phyloP scores from a whole-genome alignment of 495 filamentous ascomycete species.

The Friedmanniomyces simplex region DNA sequence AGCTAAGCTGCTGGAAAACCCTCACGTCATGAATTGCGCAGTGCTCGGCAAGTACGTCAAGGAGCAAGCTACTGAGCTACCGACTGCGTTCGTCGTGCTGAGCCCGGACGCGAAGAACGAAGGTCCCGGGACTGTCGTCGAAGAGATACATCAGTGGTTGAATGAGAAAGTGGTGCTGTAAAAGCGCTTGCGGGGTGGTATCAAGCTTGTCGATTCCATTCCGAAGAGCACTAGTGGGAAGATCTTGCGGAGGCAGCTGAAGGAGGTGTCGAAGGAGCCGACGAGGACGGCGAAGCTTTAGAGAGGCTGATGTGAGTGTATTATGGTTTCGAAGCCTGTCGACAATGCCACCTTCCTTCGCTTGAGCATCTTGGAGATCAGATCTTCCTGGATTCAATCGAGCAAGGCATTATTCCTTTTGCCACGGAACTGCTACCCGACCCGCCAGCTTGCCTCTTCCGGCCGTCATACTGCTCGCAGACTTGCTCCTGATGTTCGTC shows the following conservation, averaged over 20 bases:
- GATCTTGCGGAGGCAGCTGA: slow-evolving; percentile 64
- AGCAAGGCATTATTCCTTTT: too few relatives aligned
- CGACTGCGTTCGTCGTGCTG: slow-evolving; percentile 67
- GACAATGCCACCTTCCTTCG: too few relatives aligned
- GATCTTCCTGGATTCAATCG: too few relatives aligned
- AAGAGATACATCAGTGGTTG: slow-evolving; percentile 55
- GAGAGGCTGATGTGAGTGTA: too few relatives aligned
- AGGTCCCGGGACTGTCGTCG: slow-evolving; percentile 40
- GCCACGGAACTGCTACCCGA: too few relatives aligned
- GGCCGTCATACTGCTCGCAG: background rate
- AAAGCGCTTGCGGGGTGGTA: slow-evolving; percentile 71
- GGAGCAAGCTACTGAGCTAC: slow-evolving; percentile 56
- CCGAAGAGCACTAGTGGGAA: slow-evolving; percentile 80
- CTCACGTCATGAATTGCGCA: slow-evolving; percentile 64
- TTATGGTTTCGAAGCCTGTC: too few relatives aligned
- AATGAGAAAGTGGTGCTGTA: slow-evolving; percentile 48
- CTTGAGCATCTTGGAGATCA: too few relatives aligned
- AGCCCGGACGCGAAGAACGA: slow-evolving; percentile 8
- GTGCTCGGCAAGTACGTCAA: slow-evolving; percentile 64
- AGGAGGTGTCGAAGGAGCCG: slow-evolving; percentile 32
- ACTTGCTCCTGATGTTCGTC: background rate
- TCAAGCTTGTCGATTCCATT: slow-evolving; percentile 66
- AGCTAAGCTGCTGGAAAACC: slow-evolving; percentile 58
- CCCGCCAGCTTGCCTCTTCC: too few relatives aligned
- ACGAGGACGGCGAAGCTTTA: slow-evolving; percentile 17